These are phyloP conservation scores for Hydnomerulius pinastri DNA, from an alignment of 768 basidiomycete genomes.

Conservation along the genomic window DNA sequence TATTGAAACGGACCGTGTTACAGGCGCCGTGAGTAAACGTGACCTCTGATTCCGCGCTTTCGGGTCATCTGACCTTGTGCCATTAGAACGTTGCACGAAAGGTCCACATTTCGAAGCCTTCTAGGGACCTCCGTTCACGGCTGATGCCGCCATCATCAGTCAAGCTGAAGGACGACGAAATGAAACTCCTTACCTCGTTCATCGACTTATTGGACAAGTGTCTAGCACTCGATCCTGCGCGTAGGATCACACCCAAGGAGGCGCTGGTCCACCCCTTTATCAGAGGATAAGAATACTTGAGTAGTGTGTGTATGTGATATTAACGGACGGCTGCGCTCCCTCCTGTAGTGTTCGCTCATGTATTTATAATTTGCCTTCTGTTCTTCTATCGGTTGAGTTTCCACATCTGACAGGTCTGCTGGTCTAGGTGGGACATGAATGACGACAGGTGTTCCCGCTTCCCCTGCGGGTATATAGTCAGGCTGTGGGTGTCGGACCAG, in stretches of 20 bases:
- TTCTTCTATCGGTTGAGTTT: slow-evolving; percentile 8
- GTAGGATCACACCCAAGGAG: slow-evolving; percentile 88
- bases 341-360: slow-evolving; percentile 16
- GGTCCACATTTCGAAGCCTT: slow-evolving; percentile 81
- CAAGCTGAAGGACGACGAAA: slow-evolving; percentile 88
- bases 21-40: slow-evolving; percentile 67
- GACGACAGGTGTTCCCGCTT: background rate
- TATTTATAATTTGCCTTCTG: slow-evolving; percentile 24
- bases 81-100: slow-evolving; percentile 79
- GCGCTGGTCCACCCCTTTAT: slow-evolving; percentile 88
- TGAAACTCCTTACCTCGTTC: slow-evolving; percentile 74
- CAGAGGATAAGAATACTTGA: slow-evolving; percentile 43
- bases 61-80: slow-evolving; percentile 20
- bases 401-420: slow-evolving; percentile 15
- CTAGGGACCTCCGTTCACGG: slow-evolving; percentile 77
- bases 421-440: slow-evolving; percentile 8
- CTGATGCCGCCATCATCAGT: slow-evolving; percentile 78
- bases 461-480: slow-evolving; percentile 6
- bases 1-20: slow-evolving; percentile 81
- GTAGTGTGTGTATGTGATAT: slow-evolving; percentile 1
- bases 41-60: slow-evolving; percentile 3
- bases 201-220: slow-evolving; percentile 93
- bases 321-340: slow-evolving; percentile 1
- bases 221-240: slow-evolving; percentile 79
- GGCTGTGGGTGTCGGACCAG: background rate